Percentiles rank a stretch among this genome's conserved stretches.
phyloP scores from a whole-genome alignment of 176 grass and related monocot species.

The Triticum monococcum region DNA sequence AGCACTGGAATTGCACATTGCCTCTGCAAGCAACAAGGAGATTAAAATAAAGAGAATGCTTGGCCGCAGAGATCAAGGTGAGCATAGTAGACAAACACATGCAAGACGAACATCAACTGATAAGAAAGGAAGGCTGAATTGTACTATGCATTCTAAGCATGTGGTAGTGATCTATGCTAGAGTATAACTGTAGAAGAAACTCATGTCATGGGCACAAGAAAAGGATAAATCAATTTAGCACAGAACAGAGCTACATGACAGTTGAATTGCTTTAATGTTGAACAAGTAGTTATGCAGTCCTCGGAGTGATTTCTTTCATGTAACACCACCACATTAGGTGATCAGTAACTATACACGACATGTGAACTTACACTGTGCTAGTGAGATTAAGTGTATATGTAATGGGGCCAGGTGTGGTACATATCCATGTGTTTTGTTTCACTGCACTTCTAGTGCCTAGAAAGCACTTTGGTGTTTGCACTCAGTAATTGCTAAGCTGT shows the following conservation, averaged over 20 bases:
- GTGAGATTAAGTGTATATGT: neutral
- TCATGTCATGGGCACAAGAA: neutral
- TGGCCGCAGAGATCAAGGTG: conserved; percentile 16
- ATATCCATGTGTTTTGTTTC: neutral
- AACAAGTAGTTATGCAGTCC: neutral
- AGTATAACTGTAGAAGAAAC: neutral
- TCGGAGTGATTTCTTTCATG: neutral
- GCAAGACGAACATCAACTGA: conserved; percentile 22
- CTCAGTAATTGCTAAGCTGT: neutral
- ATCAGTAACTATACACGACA: conserved; percentile 5
- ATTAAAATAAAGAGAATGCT: neutral
- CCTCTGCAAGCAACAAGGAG: conserved; percentile 51
- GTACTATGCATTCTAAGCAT: neutral
- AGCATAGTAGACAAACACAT: conserved; percentile 20
- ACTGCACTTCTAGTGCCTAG: conserved; percentile 6
- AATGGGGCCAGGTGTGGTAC: neutral
- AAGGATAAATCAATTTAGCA: conserved; percentile 4
- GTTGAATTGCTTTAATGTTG: conserved; percentile 8
- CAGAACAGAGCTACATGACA: conserved; percentile 6
- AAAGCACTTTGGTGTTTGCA: conserved; percentile 8
- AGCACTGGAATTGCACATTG: conserved; percentile 86
- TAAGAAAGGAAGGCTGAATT: conserved; percentile 16
- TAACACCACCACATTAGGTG: conserved; percentile 5
- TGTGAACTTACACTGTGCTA: neutral
- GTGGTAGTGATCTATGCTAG: neutral